Base-by-base conservation (phyloP, 2,329 filamentous ascomycete species). In the Claviceps pusilla region DNA sequence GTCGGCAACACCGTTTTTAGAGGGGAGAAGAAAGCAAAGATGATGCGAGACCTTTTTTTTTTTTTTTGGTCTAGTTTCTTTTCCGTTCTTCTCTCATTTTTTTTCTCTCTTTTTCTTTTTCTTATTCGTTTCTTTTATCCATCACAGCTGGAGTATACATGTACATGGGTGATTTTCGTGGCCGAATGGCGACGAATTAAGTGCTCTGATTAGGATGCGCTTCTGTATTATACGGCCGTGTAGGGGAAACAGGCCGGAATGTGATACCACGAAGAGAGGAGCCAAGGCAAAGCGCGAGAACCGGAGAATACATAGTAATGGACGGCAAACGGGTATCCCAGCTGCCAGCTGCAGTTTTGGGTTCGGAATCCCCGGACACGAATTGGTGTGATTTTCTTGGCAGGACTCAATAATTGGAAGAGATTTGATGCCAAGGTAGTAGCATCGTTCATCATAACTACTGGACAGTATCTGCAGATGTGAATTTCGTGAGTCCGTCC, bases 1-100 rank as follows among this genome's bases (percentile, higher is more conserved):
- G 77, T 24, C 71, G 73, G 28, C 73, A 73, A 60, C 69, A 71
- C 62, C 68, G 68, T 41, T 71, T 71, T 61, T 71, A 65, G 61
- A 24, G 24, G 24, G 24, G 24, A 24, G 24, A 24, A 24, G 24
- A 24, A 24, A 24, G 24, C 24, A 24, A 24, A 2, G 24, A 24
- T 24, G 24, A 24, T 3, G 24, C 24, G 24, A 3, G 24, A 10
- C 6, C 16, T 52, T 31, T 48, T 31, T 41, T n/a, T 33, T 19
- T 5, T 28, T 3, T 50, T 4, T 14, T 33, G 12, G 9, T 33
- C 28, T 48, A 4, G 2, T 48, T 19, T n/a, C 11, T n/a, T 24
- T 43, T 43, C 16, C 24, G 24, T 24, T 24, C 24, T 9, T 33
- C 28, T 48, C 4, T 11, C 19, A 19, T 48, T 14, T 19, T n/a